Evolutionary conservation across 306 rosid species (phyloP).

Genomic region (Trifolium pratense): DNA sequence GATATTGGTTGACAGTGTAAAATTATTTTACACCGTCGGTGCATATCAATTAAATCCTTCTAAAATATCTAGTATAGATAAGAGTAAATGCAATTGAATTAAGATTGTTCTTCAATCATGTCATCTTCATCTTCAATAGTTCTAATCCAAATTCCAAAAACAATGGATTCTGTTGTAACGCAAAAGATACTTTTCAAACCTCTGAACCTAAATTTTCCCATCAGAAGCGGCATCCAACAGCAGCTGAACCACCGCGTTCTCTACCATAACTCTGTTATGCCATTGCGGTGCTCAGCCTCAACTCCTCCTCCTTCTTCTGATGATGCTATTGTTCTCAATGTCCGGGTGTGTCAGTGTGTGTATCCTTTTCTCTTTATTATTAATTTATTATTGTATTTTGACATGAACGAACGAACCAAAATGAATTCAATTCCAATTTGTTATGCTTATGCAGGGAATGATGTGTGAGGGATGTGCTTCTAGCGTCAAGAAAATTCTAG

Average conservation of each 20-base stretch:
- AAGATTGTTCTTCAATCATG: background rate
- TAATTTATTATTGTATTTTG: background rate
- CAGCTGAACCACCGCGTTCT: background rate
- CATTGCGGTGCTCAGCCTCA: constrained; percentile 23
- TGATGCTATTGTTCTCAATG: constrained; percentile 39
- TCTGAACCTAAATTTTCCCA: background rate
- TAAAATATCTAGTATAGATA: too few relatives aligned
- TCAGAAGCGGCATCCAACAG: background rate
- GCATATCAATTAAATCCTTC: too few relatives aligned
- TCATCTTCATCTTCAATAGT: constrained; percentile 10
- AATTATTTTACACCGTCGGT: too few relatives aligned
- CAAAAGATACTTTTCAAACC: constrained; percentile 31
- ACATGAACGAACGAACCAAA: background rate
- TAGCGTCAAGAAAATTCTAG: constrained; percentile 75
- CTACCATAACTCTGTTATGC: constrained; percentile 6
- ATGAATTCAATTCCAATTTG: background rate
- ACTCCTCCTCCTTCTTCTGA: background rate
- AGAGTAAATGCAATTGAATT: too few relatives aligned
- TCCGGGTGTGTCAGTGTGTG: constrained; percentile 39
- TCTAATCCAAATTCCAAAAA: background rate
- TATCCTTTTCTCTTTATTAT: too few relatives aligned
- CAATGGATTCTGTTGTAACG: constrained; percentile 12
- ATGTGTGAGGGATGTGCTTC: constrained; percentile 82
- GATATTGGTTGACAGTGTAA: too few relatives aligned
- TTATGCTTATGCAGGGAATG: constrained; percentile 56